Evolutionary conservation across 2,329 filamentous ascomycete species (phyloP), one percentile per base, ranked within the genome.

Genomic region (Saccharata proteae): DNA sequence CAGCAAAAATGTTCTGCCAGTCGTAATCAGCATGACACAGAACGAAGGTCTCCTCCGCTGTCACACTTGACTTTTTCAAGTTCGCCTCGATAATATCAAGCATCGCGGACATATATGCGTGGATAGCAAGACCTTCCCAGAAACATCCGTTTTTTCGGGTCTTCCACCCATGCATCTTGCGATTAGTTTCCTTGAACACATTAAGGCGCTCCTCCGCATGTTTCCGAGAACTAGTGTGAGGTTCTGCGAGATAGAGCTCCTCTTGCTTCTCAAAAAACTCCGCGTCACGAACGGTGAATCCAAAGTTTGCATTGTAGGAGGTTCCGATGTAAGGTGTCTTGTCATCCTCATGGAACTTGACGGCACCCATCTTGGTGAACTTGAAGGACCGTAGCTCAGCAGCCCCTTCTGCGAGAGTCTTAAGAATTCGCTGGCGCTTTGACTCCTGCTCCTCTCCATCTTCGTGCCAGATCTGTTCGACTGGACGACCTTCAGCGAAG

Each of bases 351-450:
- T 17, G 9, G 19, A 40, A 40, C 7, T 15, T 15, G 8, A 39
- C 38, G 5, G 39, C 29, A 3, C 43, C 43, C 11, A 38, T 36
- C 10, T 34, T 22, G 12, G 39, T 15, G 17, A 44, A 46, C 11
- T 36, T 15, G 1, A 44, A 27, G 4, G 26, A 18, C 2, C 30
- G 23, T 2, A 44, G 32, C n/a, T 39, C 19, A 13, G 38, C 30
- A 30, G 37, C 36, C 2, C 20, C 19, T 6, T 26, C 5, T 2
- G 42, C 43, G 2, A 46, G 19, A 2, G 42, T 42, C 8, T 23
- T 31, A 7, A 46, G 25, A n/a, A 46, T 38, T n/a, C 16, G 39
- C 11, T 36, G 26, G 7, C 42, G 40, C 16, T 34, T 35, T 1
- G 13, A 15, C 28, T 35, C 33, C 11, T 24, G 4, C 6, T 22